Evolutionary conservation across 1,139 yeast genomes (phyloP).

Genomic region (Pichia sp.): DNA sequence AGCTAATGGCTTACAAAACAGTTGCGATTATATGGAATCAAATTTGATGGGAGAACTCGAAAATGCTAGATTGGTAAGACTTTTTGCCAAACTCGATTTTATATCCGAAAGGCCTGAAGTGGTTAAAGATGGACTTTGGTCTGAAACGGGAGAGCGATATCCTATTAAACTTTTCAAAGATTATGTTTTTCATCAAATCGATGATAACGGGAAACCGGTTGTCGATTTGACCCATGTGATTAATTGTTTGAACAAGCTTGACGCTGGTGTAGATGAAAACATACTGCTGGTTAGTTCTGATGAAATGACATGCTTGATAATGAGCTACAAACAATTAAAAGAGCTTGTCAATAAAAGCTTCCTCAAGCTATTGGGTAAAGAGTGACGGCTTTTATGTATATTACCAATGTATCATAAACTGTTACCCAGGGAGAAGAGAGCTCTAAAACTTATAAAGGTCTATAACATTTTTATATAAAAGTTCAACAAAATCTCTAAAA

Average conservation of each 20-base stretch:
- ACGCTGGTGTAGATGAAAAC: slow-evolving; percentile 86
- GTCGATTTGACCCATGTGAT: slow-evolving; percentile 82
- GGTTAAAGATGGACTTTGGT: slow-evolving; percentile 55
- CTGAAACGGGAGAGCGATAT: slow-evolving; percentile 72
- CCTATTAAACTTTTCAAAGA: slow-evolving; percentile 77
- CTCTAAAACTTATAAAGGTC: neutral
- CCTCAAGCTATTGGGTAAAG: slow-evolving; percentile 41
- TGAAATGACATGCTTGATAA: slow-evolving; percentile 74
- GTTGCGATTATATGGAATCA: slow-evolving; percentile 62
- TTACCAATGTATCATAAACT: slow-evolving; percentile 1
- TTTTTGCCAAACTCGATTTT: slow-evolving; percentile 75
- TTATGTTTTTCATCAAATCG: slow-evolving; percentile 78
- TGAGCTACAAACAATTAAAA: slow-evolving; percentile 75
- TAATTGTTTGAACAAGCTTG: slow-evolving; percentile 76
- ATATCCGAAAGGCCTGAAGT: slow-evolving; percentile 72
- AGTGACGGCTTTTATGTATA: slow-evolving; percentile 6
- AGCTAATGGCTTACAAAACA: slow-evolving; percentile 52
- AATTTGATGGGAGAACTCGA: slow-evolving; percentile 73
- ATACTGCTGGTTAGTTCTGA: slow-evolving; percentile 76
- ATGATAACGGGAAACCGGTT: slow-evolving; percentile 71
- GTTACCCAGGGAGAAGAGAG: neutral
- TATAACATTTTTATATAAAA: too few species aligned
- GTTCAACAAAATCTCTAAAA: too few species aligned
- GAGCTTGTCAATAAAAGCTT: slow-evolving; percentile 70
- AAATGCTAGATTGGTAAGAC: slow-evolving; percentile 79